Conservation (phyloP, 805 yeast genomes). For the Sugiyamaella lignohabitans region DNA sequence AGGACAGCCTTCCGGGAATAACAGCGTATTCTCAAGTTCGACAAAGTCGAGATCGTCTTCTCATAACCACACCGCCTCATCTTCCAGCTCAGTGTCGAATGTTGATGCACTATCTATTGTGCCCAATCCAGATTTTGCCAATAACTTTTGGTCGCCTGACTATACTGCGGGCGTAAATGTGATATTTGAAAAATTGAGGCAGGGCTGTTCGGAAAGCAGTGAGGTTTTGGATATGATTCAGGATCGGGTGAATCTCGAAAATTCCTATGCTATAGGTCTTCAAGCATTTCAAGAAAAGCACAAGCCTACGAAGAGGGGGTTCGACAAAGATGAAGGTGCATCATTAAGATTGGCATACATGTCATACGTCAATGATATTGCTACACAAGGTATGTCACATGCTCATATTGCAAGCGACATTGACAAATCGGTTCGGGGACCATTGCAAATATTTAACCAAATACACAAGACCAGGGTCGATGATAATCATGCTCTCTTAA, state of each 20-base stretch:
- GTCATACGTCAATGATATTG: conserved; percentile 46
- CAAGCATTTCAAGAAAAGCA: conserved; percentile 36
- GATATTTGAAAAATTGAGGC: conserved; percentile 31
- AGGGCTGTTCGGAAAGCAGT: conserved; percentile 62
- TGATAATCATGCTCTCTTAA: conserved; percentile 46
- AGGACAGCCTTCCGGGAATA: no score
- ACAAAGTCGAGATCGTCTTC: background rate
- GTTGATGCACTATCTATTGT: background rate
- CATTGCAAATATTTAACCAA: conserved; percentile 62
- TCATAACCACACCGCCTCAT: background rate
- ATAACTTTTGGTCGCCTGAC: conserved; percentile 33
- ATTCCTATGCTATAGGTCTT: conserved; percentile 53
- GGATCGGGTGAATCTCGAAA: conserved; percentile 60
- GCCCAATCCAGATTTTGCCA: background rate
- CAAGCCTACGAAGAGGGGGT: conserved; percentile 34
- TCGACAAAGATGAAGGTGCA: conserved; percentile 50
- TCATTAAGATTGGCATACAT: conserved; percentile 52
- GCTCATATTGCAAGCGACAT: conserved; percentile 53
- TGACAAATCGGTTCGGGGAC: conserved; percentile 50
- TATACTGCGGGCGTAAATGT: conserved; percentile 31
- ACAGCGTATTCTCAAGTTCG: no score
- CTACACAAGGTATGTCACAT: conserved; percentile 49
- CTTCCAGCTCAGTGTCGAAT: background rate
- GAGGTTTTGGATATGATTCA: conserved; percentile 56
- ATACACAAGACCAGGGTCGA: conserved; percentile 61